Evolutionary conservation across 768 basidiomycete genomes (phyloP).

Genomic region (Leucosporidium scottii): DNA sequence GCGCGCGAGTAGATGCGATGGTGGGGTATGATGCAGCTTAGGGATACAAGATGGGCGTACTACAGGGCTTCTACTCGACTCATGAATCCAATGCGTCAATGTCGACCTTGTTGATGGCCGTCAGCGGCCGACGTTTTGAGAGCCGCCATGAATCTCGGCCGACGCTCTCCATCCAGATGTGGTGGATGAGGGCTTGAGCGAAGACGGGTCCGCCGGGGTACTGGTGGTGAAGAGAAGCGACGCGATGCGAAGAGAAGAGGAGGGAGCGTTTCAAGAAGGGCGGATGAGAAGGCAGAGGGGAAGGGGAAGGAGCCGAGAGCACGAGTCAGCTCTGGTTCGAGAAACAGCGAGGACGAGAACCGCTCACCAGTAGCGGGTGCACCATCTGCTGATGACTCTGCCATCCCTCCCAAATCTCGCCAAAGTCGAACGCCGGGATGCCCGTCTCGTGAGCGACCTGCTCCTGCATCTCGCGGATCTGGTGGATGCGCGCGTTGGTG

Average conservation of each 20-base stretch:
- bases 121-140: not conserved
- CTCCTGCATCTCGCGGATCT: constrained; percentile 36
- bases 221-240: constrained; percentile 8
- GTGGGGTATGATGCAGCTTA: too few relatives aligned
- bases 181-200: constrained; percentile 30
- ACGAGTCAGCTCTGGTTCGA: not conserved
- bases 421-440: constrained; percentile 34
- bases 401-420: constrained; percentile 35
- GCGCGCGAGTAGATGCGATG: too few relatives aligned
- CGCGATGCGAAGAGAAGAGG: not conserved
- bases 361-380: constrained; percentile 24
- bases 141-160: constrained; percentile 23
- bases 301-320: too few relatives aligned
- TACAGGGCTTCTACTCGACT: too few relatives aligned
- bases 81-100: too few relatives aligned
- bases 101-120: too few relatives aligned
- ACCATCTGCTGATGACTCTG: constrained; percentile 33
- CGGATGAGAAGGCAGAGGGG: not conserved
- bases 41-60: too few relatives aligned
- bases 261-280: not conserved
- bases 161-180: constrained; percentile 33
- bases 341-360: not conserved
- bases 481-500: constrained; percentile 33
- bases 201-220: constrained; percentile 30
- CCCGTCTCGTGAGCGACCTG: constrained; percentile 31